Percentiles rank a stretch among this genome's conserved stretches.
Conservation (phyloP, 1,139 yeast species). For the Tardiomyces blankii region DNA sequence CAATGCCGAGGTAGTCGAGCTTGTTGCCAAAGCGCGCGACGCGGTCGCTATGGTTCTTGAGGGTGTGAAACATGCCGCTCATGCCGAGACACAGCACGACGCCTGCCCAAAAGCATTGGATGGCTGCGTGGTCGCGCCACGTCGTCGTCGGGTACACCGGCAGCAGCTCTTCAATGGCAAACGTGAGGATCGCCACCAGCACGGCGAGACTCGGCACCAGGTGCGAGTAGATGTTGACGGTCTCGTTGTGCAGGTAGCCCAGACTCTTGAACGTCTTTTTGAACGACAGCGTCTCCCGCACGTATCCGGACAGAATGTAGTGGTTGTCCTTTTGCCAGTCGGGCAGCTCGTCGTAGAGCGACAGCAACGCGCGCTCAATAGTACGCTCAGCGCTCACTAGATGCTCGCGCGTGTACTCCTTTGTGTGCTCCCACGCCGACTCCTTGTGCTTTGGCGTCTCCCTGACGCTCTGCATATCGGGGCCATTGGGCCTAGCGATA, state of each 20-base stretch:
- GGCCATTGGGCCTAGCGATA: no score
- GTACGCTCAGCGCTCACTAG: neutral
- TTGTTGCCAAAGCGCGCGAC: constrained; percentile 63
- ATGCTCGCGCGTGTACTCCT: neutral
- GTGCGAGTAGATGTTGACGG: constrained; percentile 75
- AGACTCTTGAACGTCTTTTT: constrained; percentile 43
- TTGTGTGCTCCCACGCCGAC: no score
- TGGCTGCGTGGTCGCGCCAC: constrained; percentile 33
- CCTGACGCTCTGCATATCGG: no score
- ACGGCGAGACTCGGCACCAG: constrained; percentile 50
- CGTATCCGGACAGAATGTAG: constrained; percentile 62
- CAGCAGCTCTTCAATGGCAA: constrained; percentile 14
- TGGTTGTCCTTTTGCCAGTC: constrained; percentile 86
- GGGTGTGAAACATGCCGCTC: constrained; percentile 68
- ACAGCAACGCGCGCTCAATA: neutral
- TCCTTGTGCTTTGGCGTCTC: no score
- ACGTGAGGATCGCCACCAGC: constrained; percentile 18
- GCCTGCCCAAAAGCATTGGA: constrained; percentile 31
- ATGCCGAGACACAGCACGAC: constrained; percentile 51
- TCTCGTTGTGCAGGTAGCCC: constrained; percentile 68
- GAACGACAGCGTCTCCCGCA: constrained; percentile 52
- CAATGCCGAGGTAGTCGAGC: constrained; percentile 80
- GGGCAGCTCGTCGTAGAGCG: constrained; percentile 42
- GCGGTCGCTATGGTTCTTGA: constrained; percentile 60
- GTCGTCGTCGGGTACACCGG: constrained; percentile 37